Conservation (phyloP, 371 early-diverging fungal species). For the Mortierella sp. region DNA sequence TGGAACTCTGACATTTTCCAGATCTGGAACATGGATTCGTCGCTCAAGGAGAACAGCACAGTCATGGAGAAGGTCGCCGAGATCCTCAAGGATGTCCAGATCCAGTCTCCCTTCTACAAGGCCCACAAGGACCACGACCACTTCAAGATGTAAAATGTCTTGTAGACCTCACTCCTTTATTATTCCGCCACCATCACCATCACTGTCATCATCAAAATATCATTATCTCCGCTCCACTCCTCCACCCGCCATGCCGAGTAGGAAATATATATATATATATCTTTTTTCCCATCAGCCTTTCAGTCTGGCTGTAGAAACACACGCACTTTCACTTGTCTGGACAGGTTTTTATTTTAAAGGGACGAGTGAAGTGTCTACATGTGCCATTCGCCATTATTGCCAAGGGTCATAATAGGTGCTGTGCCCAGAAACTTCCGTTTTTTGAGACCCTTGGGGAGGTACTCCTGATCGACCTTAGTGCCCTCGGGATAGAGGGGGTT, state of each 20-base stretch:
- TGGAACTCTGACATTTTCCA: conserved; percentile 73
- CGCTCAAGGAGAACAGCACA: conserved; percentile 54
- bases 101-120: conserved; percentile 74
- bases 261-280: background rate
- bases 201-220: conserved; percentile 9
- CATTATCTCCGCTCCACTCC: conserved; percentile 1
- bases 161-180: background rate
- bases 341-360: conserved; percentile 5
- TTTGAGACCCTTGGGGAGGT: conserved; percentile 78
- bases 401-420: conserved; percentile 29
- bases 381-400: conserved; percentile 30
- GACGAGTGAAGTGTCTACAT: background rate
- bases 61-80: conserved; percentile 62
- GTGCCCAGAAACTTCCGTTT: conserved; percentile 67
- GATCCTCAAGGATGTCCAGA: conserved; percentile 61
- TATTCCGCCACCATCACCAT: background rate
- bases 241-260: background rate
- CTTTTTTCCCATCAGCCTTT: background rate
- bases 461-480: conserved; percentile 74
- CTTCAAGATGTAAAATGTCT: conserved; percentile 39
- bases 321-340: background rate
- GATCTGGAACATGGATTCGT: conserved; percentile 72
- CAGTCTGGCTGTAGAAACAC: background rate
- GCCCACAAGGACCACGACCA: conserved; percentile 58
- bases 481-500: conserved; percentile 81